These are phyloP conservation scores for Cnidoscolus chayamansa DNA, from an alignment of 441 rosid species.

Conservation along the genomic window DNA sequence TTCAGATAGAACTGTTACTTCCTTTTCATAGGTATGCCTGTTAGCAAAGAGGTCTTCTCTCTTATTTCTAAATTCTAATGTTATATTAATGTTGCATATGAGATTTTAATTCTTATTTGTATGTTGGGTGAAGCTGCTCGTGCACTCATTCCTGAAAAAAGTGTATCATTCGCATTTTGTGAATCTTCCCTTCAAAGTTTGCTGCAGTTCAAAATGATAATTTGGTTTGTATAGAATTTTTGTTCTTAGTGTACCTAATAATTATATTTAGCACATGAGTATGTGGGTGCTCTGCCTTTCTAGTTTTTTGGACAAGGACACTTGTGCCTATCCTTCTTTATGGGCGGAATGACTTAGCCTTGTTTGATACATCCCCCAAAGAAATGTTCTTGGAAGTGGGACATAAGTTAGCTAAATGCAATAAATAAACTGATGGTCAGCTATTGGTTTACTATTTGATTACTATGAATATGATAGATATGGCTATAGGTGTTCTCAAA, in stretches of 20 bases:
- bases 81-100: neutral
- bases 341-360: neutral
- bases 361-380: neutral
- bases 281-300: neutral
- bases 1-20: neutral
- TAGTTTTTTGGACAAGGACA: neutral
- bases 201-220: neutral
- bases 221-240: neutral
- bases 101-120: neutral
- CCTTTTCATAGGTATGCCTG: neutral
- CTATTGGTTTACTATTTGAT: neutral
- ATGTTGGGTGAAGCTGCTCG: neutral
- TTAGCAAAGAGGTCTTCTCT: no score
- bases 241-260: neutral
- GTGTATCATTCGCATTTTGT: constrained; percentile 4
- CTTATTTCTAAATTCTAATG: no score
- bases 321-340: neutral
- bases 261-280: neutral
- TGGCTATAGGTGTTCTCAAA: constrained; percentile 12
- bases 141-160: neutral
- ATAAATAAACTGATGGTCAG: neutral
- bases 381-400: neutral
- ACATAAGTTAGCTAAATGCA: neutral
- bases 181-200: neutral
- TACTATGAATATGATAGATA: neutral